Evolutionary conservation across 352 stramenopile species (phyloP), one percentile per base, ranked within the genome.

Genomic region (Phytophthora sp.): DNA sequence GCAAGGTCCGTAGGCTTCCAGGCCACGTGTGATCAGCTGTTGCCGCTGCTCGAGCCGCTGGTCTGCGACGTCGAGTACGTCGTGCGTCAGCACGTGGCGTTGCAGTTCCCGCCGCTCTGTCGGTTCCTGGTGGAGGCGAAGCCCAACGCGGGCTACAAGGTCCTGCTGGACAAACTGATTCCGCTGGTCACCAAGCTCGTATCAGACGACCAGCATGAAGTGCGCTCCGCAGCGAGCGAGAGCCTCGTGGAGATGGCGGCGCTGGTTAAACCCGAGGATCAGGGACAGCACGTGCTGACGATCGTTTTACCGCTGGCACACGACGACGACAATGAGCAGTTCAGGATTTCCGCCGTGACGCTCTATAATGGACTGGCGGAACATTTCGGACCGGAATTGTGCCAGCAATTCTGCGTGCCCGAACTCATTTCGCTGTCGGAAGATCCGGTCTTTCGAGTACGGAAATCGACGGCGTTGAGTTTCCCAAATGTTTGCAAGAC

Each of bases 71-170:
- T 92, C 24, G 96, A 98, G 79, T 95, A 91, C 74, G 92, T 98
- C n/a, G 96, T 99, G 66, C 90, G 95, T 3, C 96, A 98, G 64
- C 89, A 98, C 69, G 77, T 98, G 26, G 93, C 94, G 36, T 82
- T 90, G 42, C 94, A 98, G 69, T 88, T 98, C 54, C 82, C 94
- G 4, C 74, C 82, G 45, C 63, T 99, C 2, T 89, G 77, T 44
- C 63, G 76, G n/a, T 92, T 94, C 52, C 63, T 94, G 35, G 67
- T 86, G 42, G 41, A 74, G 15, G 39, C 71, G 1, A 77, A 82
- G 29, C 67, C 47, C 15, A 71, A 85, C 27, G 72, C 71, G 0
- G 90, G 84, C 35, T 96, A 96, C 66, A 73, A 75, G 23, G 73
- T 93, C 47, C 58, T 96, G 35, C 54, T 97, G 47, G 77, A 94